These are phyloP conservation scores for Aspergillus brunneoviolaceus DNA, from an alignment of 2,329 filamentous ascomycete species.

Conservation along the genomic window DNA sequence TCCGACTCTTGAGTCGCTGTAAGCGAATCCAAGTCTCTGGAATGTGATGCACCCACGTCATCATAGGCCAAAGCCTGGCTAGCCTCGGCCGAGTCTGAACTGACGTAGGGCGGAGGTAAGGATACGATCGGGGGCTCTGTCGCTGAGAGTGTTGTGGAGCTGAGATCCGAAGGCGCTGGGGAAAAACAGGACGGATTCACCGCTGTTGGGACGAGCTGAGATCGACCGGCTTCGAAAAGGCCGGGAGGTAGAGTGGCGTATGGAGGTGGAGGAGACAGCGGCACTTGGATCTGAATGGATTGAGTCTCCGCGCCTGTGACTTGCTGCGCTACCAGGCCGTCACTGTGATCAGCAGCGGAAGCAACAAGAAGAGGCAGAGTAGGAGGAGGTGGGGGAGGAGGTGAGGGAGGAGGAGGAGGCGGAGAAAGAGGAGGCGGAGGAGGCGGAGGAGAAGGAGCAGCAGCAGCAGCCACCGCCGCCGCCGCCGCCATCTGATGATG, in stretches of 20 bases:
- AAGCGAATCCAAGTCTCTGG: too few species aligned
- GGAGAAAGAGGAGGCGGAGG: too few species aligned
- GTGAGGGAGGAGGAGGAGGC: too few species aligned
- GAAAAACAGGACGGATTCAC: background rate
- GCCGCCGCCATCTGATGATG: background rate
- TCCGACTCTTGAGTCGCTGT: too few species aligned
- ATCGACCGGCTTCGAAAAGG: background rate
- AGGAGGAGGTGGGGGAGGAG: too few species aligned
- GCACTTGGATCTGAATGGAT: background rate
- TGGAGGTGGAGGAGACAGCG: background rate
- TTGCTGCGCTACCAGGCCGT: background rate
- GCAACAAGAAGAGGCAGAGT: too few species aligned
- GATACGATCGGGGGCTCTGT: background rate
- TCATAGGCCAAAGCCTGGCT: too few species aligned
- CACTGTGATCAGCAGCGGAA: background rate
- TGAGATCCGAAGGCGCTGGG: background rate
- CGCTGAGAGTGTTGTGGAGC: background rate
- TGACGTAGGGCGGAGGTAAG: too few species aligned
- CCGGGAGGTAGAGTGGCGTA: background rate
- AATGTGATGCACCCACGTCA: too few species aligned
- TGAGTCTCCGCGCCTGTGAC: background rate
- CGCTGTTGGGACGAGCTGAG: background rate
- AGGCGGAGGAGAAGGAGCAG: too few species aligned
- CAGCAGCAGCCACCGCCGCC: too few species aligned
- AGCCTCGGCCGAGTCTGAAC: too few species aligned